phyloP scores from a whole-genome alignment of 768 basidiomycete species.

The Collybiopsis confluens region DNA sequence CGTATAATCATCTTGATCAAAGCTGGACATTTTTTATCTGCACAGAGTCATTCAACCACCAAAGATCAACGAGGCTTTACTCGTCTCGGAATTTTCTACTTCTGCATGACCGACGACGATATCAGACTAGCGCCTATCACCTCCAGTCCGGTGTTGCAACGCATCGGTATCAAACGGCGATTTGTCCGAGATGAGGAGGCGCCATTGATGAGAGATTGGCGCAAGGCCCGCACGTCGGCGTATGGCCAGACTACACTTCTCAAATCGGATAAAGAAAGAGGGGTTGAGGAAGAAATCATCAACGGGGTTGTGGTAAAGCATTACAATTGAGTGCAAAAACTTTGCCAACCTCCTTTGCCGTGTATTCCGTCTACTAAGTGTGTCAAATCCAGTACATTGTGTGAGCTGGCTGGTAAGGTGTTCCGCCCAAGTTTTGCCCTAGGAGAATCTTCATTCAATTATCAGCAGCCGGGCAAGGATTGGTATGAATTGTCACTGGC shows the following conservation, averaged over 20 bases:
- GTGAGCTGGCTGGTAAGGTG: too few species aligned
- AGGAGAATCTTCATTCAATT: too few species aligned
- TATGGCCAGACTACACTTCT: constrained; percentile 35
- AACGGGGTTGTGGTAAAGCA: constrained; percentile 44
- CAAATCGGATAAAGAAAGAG: constrained; percentile 24
- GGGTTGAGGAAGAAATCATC: constrained; percentile 43
- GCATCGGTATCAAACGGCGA: constrained; percentile 27
- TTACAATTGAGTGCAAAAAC: constrained; percentile 41
- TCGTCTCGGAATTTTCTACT: constrained; percentile 45
- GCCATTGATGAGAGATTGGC: constrained; percentile 38
- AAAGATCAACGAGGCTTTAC: constrained; percentile 35
- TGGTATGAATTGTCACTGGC: too few species aligned
- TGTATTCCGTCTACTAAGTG: too few species aligned
- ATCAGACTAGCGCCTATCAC: constrained; percentile 32
- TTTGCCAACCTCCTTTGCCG: too few species aligned
- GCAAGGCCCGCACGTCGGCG: constrained; percentile 32
- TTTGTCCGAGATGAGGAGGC: constrained; percentile 24
- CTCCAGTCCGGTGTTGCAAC: constrained; percentile 39
- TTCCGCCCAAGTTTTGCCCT: too few species aligned
- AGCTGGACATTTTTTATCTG: not conserved
- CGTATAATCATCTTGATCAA: too few species aligned
- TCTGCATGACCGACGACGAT: constrained; percentile 38
- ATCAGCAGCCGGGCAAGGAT: too few species aligned
- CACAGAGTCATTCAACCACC: constrained; percentile 43
- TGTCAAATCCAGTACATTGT: too few species aligned